Percentiles rank a stretch among this genome's conserved stretches.
Conservation (phyloP, 176 grass and related monocot genomes). For the Pontederia crassipes region DNA sequence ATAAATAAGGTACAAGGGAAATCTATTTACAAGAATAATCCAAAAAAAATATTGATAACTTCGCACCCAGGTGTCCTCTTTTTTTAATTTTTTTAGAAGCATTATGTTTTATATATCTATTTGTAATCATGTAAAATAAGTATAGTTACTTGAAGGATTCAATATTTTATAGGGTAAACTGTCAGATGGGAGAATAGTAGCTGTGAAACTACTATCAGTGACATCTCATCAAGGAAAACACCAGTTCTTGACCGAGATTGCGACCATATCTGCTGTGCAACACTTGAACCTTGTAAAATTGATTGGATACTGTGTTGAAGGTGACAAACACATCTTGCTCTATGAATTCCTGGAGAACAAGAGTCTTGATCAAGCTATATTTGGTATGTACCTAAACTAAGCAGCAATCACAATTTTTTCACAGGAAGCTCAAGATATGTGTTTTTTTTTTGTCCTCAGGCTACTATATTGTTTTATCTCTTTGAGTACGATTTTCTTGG, state of each 20-base stretch:
- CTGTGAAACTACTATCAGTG: constrained; percentile 33
- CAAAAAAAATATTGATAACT: too few species aligned
- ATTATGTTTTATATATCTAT: too few species aligned
- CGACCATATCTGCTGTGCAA: constrained; percentile 39
- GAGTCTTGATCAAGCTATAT: constrained; percentile 37
- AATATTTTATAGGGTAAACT: constrained; percentile 27
- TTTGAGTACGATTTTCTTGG: neutral
- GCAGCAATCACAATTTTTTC: neutral
- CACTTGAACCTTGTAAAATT: constrained; percentile 27
- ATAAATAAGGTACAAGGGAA: too few species aligned
- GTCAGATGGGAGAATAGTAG: constrained; percentile 28
- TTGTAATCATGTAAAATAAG: too few species aligned
- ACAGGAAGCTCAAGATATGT: neutral
- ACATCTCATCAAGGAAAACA: constrained; percentile 37
- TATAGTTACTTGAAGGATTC: too few species aligned
- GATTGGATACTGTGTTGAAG: constrained; percentile 34
- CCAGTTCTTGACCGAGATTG: constrained; percentile 39
- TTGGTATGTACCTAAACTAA: constrained; percentile 11
- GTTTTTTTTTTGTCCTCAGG: too few species aligned
- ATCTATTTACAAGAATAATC: too few species aligned
- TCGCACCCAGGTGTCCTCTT: too few species aligned
- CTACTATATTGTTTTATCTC: too few species aligned
- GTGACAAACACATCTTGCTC: constrained; percentile 27
- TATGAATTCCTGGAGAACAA: constrained; percentile 40
- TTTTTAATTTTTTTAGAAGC: too few species aligned